Percentiles rank a stretch among this genome's conserved stretches.
Conservation (phyloP, 2,329 filamentous ascomycete species). For the Cladosporium cucumerinum region DNA sequence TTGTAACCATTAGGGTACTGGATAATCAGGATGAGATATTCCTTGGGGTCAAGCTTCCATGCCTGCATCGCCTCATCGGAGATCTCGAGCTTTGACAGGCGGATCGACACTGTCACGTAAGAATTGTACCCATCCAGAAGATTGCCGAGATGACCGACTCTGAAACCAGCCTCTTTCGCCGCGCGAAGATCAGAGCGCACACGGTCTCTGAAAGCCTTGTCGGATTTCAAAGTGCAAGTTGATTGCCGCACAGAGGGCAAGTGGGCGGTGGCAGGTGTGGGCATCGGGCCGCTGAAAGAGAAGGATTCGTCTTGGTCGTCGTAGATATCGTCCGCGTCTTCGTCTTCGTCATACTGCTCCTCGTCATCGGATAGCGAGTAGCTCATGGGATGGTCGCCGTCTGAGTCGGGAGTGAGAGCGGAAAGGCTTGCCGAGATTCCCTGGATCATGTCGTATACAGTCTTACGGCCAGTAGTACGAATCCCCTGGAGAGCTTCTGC, state of each 20-base stretch:
- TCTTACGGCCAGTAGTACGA: conserved; percentile 45
- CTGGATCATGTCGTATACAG: conserved; percentile 49
- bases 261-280: background rate
- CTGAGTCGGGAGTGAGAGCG: conserved; percentile 33
- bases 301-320: conserved; percentile 38
- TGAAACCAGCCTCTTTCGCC: conserved; percentile 65
- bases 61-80: conserved; percentile 71
- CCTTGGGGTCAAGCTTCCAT: conserved; percentile 65
- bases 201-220: conserved; percentile 24
- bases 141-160: conserved; percentile 59
- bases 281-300: conserved; percentile 17
- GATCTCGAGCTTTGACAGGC: conserved; percentile 66
- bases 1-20: conserved; percentile 62
- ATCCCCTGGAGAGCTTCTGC: conserved; percentile 44
- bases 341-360: conserved; percentile 36
- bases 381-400: conserved; percentile 43
- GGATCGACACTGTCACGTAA: conserved; percentile 66
- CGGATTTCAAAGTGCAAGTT: background rate
- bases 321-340: conserved; percentile 31
- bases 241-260: conserved; percentile 12
- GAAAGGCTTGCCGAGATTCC: conserved; percentile 43
- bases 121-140: conserved; percentile 47
- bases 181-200: conserved; percentile 54
- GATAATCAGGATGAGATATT: conserved; percentile 73
- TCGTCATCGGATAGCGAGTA: conserved; percentile 36